phyloP scores from a whole-genome alignment of 306 rosid genomes.

The Medicago lupulina region DNA sequence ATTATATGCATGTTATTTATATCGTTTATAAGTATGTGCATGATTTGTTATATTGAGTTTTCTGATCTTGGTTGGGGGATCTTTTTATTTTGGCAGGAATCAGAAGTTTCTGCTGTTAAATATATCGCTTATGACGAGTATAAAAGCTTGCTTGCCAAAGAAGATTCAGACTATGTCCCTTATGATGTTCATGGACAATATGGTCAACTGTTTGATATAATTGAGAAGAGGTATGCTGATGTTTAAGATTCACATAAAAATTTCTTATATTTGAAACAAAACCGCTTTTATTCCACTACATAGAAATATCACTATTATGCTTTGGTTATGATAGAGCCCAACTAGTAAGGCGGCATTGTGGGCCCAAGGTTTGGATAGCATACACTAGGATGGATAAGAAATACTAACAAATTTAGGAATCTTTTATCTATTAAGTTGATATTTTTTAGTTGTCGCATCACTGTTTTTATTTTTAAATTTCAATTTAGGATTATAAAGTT shows the following conservation, averaged over 20 bases:
- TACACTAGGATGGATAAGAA: not conserved
- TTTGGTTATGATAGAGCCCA: constrained; percentile 18
- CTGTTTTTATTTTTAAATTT: not conserved
- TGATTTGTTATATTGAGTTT: constrained; percentile 20
- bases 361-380: not conserved
- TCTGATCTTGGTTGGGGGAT: constrained; percentile 34
- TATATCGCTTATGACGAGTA: constrained; percentile 79
- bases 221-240: constrained; percentile 64
- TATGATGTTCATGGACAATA: constrained; percentile 79
- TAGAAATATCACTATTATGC: constrained; percentile 3
- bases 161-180: constrained; percentile 77
- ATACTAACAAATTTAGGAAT: not conserved
- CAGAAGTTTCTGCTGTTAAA: constrained; percentile 94
- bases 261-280: constrained; percentile 18
- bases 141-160: constrained; percentile 65
- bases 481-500: not conserved
- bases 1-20: constrained; percentile 19
- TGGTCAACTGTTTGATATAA: constrained; percentile 78
- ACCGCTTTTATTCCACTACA: not conserved
- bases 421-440: not conserved
- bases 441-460: not conserved
- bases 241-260: constrained; percentile 23
- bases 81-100: constrained; percentile 60
- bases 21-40: constrained; percentile 17
- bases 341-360: not conserved